Percentiles rank a stretch among this genome's conserved stretches.
Conservation (phyloP, 495 filamentous ascomycete genomes). For the Aspergillus nanangensis region DNA sequence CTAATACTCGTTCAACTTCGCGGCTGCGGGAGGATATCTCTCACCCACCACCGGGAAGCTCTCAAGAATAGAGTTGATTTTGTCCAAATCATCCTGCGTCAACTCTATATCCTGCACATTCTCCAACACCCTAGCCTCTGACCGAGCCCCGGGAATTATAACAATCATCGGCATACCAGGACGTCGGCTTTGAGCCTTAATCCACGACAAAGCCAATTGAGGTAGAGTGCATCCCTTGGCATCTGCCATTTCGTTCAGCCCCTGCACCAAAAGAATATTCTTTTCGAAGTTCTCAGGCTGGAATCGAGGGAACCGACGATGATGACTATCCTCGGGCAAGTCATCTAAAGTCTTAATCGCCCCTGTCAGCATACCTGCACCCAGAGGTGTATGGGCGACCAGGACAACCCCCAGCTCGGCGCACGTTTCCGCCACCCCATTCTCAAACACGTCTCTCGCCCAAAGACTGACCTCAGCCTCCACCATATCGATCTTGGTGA, state of each 20-base stretch:
- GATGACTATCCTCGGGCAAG: conserved; percentile 46
- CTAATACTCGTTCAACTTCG: conserved; percentile 6
- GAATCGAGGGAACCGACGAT: conserved; percentile 54
- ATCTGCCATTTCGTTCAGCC: conserved; percentile 58
- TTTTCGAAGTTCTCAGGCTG: conserved; percentile 57
- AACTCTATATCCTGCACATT: conserved; percentile 45
- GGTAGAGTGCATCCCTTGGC: conserved; percentile 61
- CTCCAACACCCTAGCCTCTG: conserved; percentile 38
- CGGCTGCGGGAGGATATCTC: background rate
- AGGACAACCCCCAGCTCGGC: conserved; percentile 57
- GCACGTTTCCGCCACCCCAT: conserved; percentile 62
- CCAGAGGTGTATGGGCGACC: conserved; percentile 53
- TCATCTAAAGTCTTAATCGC: conserved; percentile 54
- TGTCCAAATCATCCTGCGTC: conserved; percentile 41
- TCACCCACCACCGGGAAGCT: background rate
- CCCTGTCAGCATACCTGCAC: conserved; percentile 48
- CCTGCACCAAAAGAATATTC: conserved; percentile 60
- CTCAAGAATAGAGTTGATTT: conserved; percentile 37
- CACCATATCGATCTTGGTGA: conserved; percentile 56
- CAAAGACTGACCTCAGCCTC: conserved; percentile 69
- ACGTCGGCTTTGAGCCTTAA: conserved; percentile 40
- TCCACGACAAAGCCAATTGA: conserved; percentile 71
- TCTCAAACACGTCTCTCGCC: conserved; percentile 50
- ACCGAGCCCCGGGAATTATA: conserved; percentile 70
- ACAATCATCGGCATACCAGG: conserved; percentile 58